phyloP scores from a whole-genome alignment of 768 basidiomycete genomes.

The Fistulinella prunicolor region DNA sequence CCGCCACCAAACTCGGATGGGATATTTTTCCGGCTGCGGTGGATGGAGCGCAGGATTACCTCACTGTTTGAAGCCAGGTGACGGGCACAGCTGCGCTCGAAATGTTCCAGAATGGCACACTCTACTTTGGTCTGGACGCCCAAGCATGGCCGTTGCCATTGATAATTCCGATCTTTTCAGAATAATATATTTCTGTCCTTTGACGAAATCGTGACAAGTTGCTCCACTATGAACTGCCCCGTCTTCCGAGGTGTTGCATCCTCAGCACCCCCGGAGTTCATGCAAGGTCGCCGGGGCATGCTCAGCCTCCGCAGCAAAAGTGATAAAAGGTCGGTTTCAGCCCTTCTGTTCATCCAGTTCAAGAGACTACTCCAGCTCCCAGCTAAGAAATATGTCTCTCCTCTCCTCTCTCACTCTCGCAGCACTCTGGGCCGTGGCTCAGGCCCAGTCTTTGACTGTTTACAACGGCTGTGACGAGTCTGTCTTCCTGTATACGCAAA shows the following conservation, averaged over 20 bases:
- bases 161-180: no score
- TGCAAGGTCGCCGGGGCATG: background rate
- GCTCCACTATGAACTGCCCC: conserved; percentile 1
- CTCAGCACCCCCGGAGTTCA: background rate
- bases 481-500: no score
- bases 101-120: no score
- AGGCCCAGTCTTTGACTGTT: no score
- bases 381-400: background rate
- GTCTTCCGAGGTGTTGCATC: background rate
- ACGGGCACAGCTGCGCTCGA: no score
- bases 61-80: no score
- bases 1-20: no score
- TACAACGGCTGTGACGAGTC: no score
- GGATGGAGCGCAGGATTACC: no score
- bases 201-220: no score
- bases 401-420: background rate
- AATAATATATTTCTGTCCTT: no score
- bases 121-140: background rate
- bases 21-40: no score
- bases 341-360: background rate
- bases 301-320: background rate
- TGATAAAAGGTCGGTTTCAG: conserved; percentile 14
- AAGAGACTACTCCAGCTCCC: background rate
- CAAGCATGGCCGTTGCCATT: background rate
- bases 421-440: background rate